phyloP scores from a whole-genome alignment of 176 grass and related monocot species.

The Oropetium thomaeum region DNA sequence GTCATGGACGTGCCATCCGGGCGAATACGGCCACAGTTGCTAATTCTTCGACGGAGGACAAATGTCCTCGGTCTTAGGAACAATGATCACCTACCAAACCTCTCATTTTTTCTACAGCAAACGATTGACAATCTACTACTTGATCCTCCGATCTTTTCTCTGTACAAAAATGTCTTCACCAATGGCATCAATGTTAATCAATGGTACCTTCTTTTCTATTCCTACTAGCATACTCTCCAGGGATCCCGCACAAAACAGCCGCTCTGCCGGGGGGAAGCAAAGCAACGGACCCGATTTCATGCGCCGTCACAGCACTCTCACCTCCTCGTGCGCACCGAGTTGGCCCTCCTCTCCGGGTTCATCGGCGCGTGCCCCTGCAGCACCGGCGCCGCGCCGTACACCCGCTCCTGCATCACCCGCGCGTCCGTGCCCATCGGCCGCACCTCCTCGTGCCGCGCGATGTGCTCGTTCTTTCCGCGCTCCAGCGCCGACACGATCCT shows the following conservation, averaged over 20 bases:
- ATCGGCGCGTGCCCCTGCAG: conserved; percentile 21
- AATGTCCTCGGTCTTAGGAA: background rate
- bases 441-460: conserved; percentile 62
- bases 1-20: background rate
- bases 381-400: conserved; percentile 41
- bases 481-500: conserved; percentile 49
- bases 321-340: conserved; percentile 41
- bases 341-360: conserved; percentile 31
- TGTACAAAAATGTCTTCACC: conserved; percentile 2
- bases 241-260: background rate
- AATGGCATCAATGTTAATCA: background rate
- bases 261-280: conserved; percentile 19
- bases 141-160: background rate
- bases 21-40: background rate
- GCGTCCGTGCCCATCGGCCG: conserved; percentile 49
- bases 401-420: conserved; percentile 47
- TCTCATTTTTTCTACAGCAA: background rate
- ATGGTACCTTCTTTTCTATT: background rate
- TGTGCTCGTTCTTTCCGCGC: conserved; percentile 46
- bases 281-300: conserved; percentile 12
- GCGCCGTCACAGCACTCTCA: background rate
- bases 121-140: background rate
- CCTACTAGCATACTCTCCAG: background rate
- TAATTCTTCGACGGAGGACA: background rate
- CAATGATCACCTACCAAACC: background rate